Evolutionary conservation across 1,139 yeast species (phyloP).

Genomic region (Protomyces arabidopsidicola): DNA sequence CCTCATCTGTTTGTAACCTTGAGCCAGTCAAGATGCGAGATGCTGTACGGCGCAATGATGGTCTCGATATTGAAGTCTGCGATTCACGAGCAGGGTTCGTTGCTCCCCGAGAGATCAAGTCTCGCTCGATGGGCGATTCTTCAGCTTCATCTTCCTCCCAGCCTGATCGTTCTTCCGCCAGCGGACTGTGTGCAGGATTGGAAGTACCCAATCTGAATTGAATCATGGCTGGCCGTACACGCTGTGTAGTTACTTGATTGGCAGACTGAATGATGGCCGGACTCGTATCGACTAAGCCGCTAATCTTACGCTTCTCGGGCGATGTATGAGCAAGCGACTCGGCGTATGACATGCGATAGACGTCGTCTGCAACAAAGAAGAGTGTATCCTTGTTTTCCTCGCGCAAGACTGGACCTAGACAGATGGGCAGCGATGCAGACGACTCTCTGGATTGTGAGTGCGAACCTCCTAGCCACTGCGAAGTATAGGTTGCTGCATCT

Average conservation of each 20-base stretch:
- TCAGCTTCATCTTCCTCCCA: constrained; percentile 19
- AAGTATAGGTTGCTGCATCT: too few species aligned
- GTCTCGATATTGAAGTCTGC: too few species aligned
- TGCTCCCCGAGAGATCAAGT: constrained; percentile 3
- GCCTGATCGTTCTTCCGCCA: background rate
- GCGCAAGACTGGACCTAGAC: constrained; percentile 5
- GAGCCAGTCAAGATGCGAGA: background rate
- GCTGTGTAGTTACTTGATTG: constrained; percentile 5
- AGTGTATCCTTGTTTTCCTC: background rate
- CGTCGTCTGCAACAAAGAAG: constrained; percentile 22
- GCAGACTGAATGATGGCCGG: constrained; percentile 23
- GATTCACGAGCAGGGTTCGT: too few species aligned
- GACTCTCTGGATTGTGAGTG: background rate
- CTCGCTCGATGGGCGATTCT: constrained; percentile 17
- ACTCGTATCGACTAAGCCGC: background rate
- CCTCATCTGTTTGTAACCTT: too few species aligned
- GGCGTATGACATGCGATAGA: constrained; percentile 21
- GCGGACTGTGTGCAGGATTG: background rate
- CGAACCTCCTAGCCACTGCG: too few species aligned
- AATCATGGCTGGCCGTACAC: background rate
- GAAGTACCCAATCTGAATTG: background rate
- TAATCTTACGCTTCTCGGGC: background rate
- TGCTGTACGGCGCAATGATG: background rate
- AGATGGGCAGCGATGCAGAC: constrained; percentile 9
- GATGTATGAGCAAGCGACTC: background rate